Conservation (phyloP, 2,329 filamentous ascomycete genomes). For the Neopestalotiopsis rosae region DNA sequence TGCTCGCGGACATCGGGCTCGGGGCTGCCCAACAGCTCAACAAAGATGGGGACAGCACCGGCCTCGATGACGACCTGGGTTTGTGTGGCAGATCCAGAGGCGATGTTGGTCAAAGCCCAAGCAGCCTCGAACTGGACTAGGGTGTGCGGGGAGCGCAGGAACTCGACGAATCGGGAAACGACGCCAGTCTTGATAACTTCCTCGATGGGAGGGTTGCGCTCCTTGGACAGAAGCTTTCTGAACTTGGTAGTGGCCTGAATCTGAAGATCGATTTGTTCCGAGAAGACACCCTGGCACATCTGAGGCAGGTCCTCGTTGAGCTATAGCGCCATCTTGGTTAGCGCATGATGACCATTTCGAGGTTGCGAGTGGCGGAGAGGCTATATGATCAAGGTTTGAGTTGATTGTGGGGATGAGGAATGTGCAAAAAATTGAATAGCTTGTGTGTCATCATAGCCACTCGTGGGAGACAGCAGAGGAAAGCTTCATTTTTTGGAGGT, state of each 20-base stretch:
- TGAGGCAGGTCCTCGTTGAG: slow-evolving; percentile 96
- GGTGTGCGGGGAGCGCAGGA: slow-evolving; percentile 95
- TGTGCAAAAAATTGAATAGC: slow-evolving; percentile 22
- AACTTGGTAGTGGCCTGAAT: slow-evolving; percentile 98
- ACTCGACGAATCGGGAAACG: slow-evolving; percentile 96
- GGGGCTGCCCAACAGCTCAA: slow-evolving; percentile 91
- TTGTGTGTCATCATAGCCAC: neutral
- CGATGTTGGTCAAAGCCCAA: slow-evolving; percentile 99
- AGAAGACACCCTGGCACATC: slow-evolving; percentile 98
- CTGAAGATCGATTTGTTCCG: slow-evolving; percentile 96
- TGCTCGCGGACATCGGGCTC: slow-evolving; percentile 98
- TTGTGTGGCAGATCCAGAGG: slow-evolving; percentile 94
- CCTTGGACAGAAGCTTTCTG: slow-evolving; percentile 96
- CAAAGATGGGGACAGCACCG: slow-evolving; percentile 96
- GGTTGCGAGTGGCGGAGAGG: neutral
- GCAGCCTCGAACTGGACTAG: slow-evolving; percentile 98
- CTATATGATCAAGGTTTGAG: neutral
- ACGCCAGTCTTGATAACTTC: slow-evolving; percentile 99
- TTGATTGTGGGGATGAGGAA: slow-evolving; percentile 16
- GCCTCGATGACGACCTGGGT: slow-evolving; percentile 99
- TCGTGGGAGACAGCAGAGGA: neutral
- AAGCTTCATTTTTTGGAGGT: neutral
- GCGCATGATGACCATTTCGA: neutral
- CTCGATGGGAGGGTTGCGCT: slow-evolving; percentile 98
- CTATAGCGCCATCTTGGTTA: slow-evolving; percentile 51